A percentile compares a stretch with the other conserved stretches of the same genome.
Conservation (phyloP, 2,329 filamentous ascomycete genomes). For the Colletotrichum sp. region DNA sequence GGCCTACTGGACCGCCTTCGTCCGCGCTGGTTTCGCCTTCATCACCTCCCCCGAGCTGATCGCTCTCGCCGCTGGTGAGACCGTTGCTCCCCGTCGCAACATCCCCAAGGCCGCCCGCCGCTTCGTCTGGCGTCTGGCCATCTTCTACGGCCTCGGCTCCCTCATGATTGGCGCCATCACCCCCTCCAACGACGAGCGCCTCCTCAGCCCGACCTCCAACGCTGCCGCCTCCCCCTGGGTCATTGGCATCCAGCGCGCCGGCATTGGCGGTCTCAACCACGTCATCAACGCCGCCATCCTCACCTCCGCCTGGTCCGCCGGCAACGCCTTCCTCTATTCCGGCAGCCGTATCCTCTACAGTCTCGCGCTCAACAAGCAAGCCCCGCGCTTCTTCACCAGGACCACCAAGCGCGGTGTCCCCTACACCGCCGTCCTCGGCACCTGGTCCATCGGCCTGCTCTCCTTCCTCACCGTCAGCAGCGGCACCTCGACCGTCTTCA, state of each 20-base stretch:
- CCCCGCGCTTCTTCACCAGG: constrained; percentile 63
- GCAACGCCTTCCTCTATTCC: constrained; percentile 68
- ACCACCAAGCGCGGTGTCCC: constrained; percentile 69
- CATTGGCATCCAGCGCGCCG: constrained; percentile 70
- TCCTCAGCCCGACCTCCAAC: constrained; percentile 63
- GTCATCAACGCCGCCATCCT: constrained; percentile 73
- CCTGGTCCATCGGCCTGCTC: constrained; percentile 66
- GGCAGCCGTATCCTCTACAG: constrained; percentile 74
- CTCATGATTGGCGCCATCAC: constrained; percentile 67
- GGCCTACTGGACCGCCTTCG: constrained; percentile 62
- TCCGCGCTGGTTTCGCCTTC: constrained; percentile 66
- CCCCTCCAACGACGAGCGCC: constrained; percentile 66
- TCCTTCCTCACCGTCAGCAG: constrained; percentile 73
- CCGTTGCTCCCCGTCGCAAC: constrained; percentile 66
- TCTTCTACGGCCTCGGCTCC: constrained; percentile 69
- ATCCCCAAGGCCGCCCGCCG: constrained; percentile 69
- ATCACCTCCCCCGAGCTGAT: constrained; percentile 68
- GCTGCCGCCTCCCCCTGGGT: constrained; percentile 68
- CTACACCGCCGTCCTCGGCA: constrained; percentile 56
- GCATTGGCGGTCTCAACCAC: constrained; percentile 67
- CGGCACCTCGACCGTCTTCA: constrained; percentile 68
- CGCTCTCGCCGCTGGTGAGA: constrained; percentile 69
- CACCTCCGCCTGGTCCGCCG: constrained; percentile 68
- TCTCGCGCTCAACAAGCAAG: constrained; percentile 70
- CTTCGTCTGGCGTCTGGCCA: constrained; percentile 65